Evolutionary conservation across 179 eudicot species (phyloP).

Genomic region (Corrigiola litoralis): DNA sequence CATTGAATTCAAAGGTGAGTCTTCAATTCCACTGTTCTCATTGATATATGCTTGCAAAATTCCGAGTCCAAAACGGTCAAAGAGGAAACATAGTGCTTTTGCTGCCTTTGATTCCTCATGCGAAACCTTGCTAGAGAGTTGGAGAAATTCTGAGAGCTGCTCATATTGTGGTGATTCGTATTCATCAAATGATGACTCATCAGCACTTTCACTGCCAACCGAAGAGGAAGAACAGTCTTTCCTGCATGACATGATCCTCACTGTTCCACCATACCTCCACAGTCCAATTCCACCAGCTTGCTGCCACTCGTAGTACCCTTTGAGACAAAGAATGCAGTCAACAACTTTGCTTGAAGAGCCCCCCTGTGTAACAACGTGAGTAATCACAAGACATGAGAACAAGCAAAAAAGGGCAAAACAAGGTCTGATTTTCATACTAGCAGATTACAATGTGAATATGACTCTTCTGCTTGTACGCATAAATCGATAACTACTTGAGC

Average conservation of each 20-base stretch:
- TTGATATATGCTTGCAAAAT: slow-evolving; percentile 63
- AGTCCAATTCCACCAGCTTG: slow-evolving; percentile 92
- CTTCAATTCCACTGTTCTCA: slow-evolving; percentile 48
- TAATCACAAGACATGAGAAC: background rate
- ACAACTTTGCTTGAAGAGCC: slow-evolving; percentile 89
- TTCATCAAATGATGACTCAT: slow-evolving; percentile 71
- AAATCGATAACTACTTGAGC: too few relatives aligned
- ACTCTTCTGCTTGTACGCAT: too few relatives aligned
- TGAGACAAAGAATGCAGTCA: slow-evolving; percentile 89
- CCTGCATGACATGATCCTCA: slow-evolving; percentile 61
- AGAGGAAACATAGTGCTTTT: slow-evolving; percentile 49
- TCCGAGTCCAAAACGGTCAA: slow-evolving; percentile 61
- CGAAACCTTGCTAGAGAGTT: slow-evolving; percentile 53
- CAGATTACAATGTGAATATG: too few relatives aligned
- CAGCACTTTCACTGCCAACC: slow-evolving; percentile 71
- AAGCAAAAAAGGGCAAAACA: background rate
- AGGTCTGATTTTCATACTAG: background rate
- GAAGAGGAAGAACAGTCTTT: slow-evolving; percentile 67
- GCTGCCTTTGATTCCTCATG: slow-evolving; percentile 58
- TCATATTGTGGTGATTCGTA: slow-evolving; percentile 70
- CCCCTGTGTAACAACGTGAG: slow-evolving; percentile 43
- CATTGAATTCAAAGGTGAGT: slow-evolving; percentile 77
- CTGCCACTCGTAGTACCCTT: slow-evolving; percentile 91
- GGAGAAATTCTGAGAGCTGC: slow-evolving; percentile 65
- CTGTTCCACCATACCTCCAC: slow-evolving; percentile 95